Conservation (phyloP, 495 filamentous ascomycete genomes). For the Aspergillus hancockii region DNA sequence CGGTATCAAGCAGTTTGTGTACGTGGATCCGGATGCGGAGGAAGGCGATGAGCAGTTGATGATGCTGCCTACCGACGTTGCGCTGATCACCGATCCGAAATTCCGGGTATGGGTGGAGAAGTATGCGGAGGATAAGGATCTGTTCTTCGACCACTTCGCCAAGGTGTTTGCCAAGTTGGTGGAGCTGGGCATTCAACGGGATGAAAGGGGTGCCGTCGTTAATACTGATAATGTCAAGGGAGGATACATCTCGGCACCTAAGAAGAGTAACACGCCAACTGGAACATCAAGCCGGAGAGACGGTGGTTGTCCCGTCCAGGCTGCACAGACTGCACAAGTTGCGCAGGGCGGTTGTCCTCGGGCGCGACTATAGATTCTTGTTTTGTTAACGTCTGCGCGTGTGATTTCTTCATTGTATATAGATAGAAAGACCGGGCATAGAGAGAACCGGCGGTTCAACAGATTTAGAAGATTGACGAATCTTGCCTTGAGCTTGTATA, state of each 20-base stretch:
- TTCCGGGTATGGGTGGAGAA: constrained; percentile 55
- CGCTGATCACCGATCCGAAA: constrained; percentile 37
- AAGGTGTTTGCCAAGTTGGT: constrained; percentile 63
- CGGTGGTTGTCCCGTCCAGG: background rate
- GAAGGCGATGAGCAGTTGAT: constrained; percentile 53
- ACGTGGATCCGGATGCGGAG: constrained; percentile 58
- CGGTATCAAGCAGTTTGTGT: constrained; percentile 59
- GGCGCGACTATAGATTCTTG: constrained; percentile 31
- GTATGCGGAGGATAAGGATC: constrained; percentile 61
- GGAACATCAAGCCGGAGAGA: constrained; percentile 26
- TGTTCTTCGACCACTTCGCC: constrained; percentile 62
- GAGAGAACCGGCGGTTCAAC: constrained; percentile 15
- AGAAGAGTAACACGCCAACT: constrained; percentile 54
- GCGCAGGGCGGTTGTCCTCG: constrained; percentile 8
- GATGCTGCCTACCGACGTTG: constrained; percentile 54
- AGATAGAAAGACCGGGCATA: constrained; percentile 27
- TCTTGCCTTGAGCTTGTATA: no score
- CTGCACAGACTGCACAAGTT: background rate
- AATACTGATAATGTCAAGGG: constrained; percentile 56
- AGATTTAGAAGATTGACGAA: background rate
- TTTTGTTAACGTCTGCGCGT: constrained; percentile 14
- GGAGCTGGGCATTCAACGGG: constrained; percentile 59
- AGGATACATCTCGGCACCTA: constrained; percentile 58
- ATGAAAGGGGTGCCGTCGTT: constrained; percentile 47
- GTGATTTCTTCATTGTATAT: constrained; percentile 29